These are phyloP conservation scores for Pontederia crassipes DNA, from an alignment of 176 grass and related monocot species.

Conservation along the genomic window DNA sequence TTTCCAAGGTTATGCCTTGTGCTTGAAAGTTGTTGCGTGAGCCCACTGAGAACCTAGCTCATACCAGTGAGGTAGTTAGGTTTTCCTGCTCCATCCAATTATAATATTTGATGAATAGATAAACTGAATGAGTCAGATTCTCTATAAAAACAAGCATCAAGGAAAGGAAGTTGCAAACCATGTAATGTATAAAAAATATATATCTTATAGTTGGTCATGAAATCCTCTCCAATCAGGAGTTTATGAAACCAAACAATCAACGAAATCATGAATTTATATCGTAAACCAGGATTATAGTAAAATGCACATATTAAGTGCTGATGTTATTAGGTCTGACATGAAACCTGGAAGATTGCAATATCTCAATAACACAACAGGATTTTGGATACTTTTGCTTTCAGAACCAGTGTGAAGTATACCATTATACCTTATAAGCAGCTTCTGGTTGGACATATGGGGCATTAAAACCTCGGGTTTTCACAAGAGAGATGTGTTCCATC, in stretches of 20 bases:
- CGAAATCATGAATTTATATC: too few relatives aligned
- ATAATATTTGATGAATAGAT: constrained; percentile 21
- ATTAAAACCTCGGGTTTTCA: constrained; percentile 47
- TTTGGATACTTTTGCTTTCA: too few relatives aligned
- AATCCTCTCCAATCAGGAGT: too few relatives aligned
- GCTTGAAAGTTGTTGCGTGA: constrained; percentile 80
- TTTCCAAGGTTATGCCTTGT: constrained; percentile 74
- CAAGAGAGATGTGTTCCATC: constrained; percentile 52
- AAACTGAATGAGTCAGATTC: constrained; percentile 3
- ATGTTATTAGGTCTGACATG: too few relatives aligned
- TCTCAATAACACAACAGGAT: too few relatives aligned
- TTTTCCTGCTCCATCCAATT: constrained; percentile 81
- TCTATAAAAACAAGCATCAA: neutral
- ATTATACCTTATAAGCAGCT: constrained; percentile 63
- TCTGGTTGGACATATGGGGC: constrained; percentile 58
- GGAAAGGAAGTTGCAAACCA: neutral
- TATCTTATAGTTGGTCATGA: too few relatives aligned
- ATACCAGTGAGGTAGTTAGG: constrained; percentile 95
- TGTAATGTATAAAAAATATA: too few relatives aligned
- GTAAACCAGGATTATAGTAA: too few relatives aligned
- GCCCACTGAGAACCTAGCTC: constrained; percentile 91
- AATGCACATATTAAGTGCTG: too few relatives aligned
- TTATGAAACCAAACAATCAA: too few relatives aligned
- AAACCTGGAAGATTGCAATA: too few relatives aligned
- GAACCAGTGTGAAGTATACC: constrained; percentile 31